Conservation (phyloP, 306 rosid species). For the Quercus aquifolioides region DNA sequence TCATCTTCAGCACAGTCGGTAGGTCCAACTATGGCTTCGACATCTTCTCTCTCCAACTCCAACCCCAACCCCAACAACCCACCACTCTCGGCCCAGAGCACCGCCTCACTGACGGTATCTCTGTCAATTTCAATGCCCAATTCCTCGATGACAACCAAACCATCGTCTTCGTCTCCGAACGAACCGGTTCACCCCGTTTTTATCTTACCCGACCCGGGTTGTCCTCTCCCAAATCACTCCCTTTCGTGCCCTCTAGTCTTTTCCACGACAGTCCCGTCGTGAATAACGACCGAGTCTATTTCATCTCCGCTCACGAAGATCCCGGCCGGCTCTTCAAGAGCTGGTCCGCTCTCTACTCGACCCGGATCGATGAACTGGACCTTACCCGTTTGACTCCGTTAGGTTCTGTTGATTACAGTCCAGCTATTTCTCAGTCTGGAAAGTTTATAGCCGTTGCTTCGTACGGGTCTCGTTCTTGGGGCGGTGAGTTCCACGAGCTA, state of each 20-base stretch:
- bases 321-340: conserved; percentile 37
- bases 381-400: conserved; percentile 48
- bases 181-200: conserved; percentile 55
- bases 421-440: conserved; percentile 59
- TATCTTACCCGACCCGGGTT: conserved; percentile 36
- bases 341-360: conserved; percentile 61
- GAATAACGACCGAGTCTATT: conserved; percentile 41
- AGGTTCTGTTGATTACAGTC: conserved; percentile 61
- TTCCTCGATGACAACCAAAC: conserved; percentile 30
- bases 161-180: conserved; percentile 65
- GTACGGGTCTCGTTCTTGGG: conserved; percentile 64
- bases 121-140: conserved; percentile 77
- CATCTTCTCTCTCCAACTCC: conserved; percentile 44
- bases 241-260: conserved; percentile 32
- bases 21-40: conserved; percentile 72
- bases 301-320: conserved; percentile 62
- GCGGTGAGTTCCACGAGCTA: conserved; percentile 61
- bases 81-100: conserved; percentile 20
- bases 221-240: conserved; percentile 21
- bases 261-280: conserved; percentile 69
- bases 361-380: conserved; percentile 1
- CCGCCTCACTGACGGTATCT: conserved; percentile 65
- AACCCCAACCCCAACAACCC: neutral
- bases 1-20: conserved; percentile 61
- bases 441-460: conserved; percentile 74